These are phyloP conservation scores for Leptodermis oblonga DNA, from an alignment of 257 asterid genomes.

Conservation along the genomic window DNA sequence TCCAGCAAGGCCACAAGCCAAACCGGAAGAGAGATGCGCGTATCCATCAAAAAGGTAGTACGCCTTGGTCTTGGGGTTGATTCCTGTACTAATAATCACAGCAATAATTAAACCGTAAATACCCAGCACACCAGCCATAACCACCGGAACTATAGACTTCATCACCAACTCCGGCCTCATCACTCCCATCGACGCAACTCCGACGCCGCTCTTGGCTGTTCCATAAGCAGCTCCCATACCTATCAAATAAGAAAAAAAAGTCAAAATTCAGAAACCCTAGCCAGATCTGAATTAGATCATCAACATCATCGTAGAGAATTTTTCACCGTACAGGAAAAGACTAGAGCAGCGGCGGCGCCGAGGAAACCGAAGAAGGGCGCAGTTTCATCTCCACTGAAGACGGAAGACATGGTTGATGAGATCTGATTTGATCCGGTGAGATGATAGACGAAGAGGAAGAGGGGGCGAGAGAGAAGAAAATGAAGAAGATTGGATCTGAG, in stretches of 20 bases:
- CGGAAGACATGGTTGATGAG: conserved; percentile 38
- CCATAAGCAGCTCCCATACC: conserved; percentile 86
- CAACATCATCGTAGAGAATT: neutral
- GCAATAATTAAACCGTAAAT: conserved; percentile 73
- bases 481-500: conserved; percentile 17
- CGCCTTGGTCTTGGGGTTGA: conserved; percentile 64
- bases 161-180: conserved; percentile 76
- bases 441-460: neutral
- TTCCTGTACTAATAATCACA: conserved; percentile 67
- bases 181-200: conserved; percentile 82
- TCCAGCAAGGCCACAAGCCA: conserved; percentile 74
- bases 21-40: conserved; percentile 67
- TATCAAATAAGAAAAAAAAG: conserved; percentile 8
- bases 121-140: conserved; percentile 86
- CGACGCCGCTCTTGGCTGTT: conserved; percentile 77
- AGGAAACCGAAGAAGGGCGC: conserved; percentile 84
- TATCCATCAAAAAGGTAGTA: conserved; percentile 63
- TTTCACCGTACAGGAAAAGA: conserved; percentile 55
- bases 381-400: conserved; percentile 72
- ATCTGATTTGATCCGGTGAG: conserved; percentile 6
- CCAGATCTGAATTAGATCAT: conserved; percentile 29
- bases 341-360: conserved; percentile 75
- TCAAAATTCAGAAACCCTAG: neutral
- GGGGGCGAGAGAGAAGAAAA: neutral
- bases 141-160: conserved; percentile 80